phyloP scores from a whole-genome alignment of 306 rosid genomes.

The Lablab purpureus region DNA sequence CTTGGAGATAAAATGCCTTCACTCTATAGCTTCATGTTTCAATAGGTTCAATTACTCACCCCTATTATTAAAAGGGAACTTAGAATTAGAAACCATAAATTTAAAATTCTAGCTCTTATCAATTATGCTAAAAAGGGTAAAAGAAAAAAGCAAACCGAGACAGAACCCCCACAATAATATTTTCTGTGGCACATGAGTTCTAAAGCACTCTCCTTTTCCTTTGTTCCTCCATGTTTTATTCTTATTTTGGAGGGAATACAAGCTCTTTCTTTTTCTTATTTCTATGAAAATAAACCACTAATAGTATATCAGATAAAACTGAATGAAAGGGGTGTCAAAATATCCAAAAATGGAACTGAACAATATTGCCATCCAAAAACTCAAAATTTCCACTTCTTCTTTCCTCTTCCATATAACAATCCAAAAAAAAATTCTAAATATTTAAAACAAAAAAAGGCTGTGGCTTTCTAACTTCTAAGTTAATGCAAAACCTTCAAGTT shows the following conservation, averaged over 20 bases:
- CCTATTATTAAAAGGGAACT: background rate
- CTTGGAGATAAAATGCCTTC: conserved; percentile 28
- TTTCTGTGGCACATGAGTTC: background rate
- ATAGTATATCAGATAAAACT: background rate
- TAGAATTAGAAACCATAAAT: conserved; percentile 27
- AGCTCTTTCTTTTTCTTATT: conserved; percentile 3
- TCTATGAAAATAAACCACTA: background rate
- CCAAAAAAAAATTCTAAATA: background rate
- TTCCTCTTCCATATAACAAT: background rate
- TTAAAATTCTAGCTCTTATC: conserved; percentile 21
- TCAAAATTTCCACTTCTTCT: background rate
- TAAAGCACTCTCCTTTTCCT: background rate
- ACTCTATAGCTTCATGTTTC: conserved; percentile 21
- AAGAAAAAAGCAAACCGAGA: background rate
- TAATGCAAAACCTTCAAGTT: conserved; percentile 22
- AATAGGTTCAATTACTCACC: background rate
- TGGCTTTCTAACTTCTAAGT: background rate
- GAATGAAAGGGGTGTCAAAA: background rate
- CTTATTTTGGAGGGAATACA: background rate
- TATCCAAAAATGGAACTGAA: conserved; percentile 8
- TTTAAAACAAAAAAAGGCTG: background rate
- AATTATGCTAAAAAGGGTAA: background rate
- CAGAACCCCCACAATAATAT: background rate
- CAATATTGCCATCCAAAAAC: background rate
- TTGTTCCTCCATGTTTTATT: conserved; percentile 9